These are phyloP conservation scores for Aspergillus sp. DNA, from an alignment of 2,329 filamentous ascomycete species.

Conservation along the genomic window DNA sequence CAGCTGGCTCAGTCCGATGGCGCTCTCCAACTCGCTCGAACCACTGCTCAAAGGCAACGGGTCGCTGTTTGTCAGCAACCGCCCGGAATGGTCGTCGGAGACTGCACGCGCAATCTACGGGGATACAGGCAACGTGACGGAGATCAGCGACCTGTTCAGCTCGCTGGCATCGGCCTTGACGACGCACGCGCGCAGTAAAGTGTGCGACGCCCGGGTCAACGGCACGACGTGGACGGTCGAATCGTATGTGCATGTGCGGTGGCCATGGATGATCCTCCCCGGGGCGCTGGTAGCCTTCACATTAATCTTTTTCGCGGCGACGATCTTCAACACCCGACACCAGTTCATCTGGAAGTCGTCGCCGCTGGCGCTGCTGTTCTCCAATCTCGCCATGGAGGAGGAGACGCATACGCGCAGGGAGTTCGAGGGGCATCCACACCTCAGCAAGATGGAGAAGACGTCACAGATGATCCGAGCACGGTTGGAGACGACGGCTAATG, in stretches of 20 bases:
- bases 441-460: conserved; percentile 15
- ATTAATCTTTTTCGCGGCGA: conserved; percentile 42
- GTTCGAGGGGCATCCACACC: conserved; percentile 8
- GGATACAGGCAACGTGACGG: conserved; percentile 11
- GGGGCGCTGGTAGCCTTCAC: conserved; percentile 36
- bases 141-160: conserved; percentile 11
- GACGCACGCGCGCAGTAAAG: conserved; percentile 12
- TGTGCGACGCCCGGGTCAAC: conserved; percentile 8
- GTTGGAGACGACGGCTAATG: conserved; percentile 13
- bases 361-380: conserved; percentile 16
- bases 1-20: conserved; percentile 11
- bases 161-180: conserved; percentile 13
- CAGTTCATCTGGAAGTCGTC: conserved; percentile 22
- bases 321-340: conserved; percentile 15
- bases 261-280: conserved; percentile 17
- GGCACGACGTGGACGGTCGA: conserved; percentile 14
- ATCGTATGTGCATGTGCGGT: conserved; percentile 16
- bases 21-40: conserved; percentile 13
- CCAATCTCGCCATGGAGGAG: conserved; percentile 11
- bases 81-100: conserved; percentile 14
- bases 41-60: conserved; percentile 13
- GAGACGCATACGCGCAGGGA: conserved; percentile 1
- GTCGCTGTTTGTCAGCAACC: conserved; percentile 11
- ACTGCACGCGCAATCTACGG: conserved; percentile 15
- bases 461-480: conserved; percentile 16